Percentiles rank a stretch among this genome's conserved stretches.
Conservation (phyloP, 192 early-diverging fungal genomes). For the Backusella australiensis region DNA sequence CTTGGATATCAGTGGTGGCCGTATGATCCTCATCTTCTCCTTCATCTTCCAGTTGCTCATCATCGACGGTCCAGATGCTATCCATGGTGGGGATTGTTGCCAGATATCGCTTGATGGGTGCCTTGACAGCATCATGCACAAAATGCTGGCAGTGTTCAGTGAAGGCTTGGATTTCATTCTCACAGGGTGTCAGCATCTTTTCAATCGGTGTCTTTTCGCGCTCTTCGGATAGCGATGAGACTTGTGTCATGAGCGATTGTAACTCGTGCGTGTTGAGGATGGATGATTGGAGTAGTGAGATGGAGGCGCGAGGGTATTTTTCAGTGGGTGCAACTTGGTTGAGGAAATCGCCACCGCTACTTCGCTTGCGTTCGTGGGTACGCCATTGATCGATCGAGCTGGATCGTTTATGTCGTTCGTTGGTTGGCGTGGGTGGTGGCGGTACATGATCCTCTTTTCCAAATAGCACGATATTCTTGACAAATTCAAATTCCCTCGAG, state of each 20-base stretch:
- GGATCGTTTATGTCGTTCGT: background rate
- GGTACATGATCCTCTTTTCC: background rate
- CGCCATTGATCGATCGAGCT: background rate
- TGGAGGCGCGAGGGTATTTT: conserved; percentile 18
- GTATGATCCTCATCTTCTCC: conserved; percentile 7
- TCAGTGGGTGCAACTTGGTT: background rate
- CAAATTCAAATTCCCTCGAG: background rate
- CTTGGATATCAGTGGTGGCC: conserved; percentile 1
- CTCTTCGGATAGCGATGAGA: background rate
- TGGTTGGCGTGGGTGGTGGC: background rate
- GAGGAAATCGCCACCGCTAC: background rate
- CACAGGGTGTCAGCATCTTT: background rate
- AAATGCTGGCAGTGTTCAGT: conserved; percentile 13
- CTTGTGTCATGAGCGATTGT: background rate
- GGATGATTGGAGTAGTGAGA: conserved; percentile 21
- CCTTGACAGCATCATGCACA: conserved; percentile 20
- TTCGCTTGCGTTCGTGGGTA: background rate
- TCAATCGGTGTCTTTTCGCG: background rate
- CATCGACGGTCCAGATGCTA: background rate
- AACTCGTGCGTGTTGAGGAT: conserved; percentile 16
- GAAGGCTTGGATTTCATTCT: background rate
- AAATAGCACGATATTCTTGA: background rate
- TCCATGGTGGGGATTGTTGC: background rate
- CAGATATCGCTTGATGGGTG: conserved; percentile 15
- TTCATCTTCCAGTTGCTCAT: conserved; percentile 8